phyloP scores from a whole-genome alignment of 345 rosid species.

The Eucalyptus shirleyi region DNA sequence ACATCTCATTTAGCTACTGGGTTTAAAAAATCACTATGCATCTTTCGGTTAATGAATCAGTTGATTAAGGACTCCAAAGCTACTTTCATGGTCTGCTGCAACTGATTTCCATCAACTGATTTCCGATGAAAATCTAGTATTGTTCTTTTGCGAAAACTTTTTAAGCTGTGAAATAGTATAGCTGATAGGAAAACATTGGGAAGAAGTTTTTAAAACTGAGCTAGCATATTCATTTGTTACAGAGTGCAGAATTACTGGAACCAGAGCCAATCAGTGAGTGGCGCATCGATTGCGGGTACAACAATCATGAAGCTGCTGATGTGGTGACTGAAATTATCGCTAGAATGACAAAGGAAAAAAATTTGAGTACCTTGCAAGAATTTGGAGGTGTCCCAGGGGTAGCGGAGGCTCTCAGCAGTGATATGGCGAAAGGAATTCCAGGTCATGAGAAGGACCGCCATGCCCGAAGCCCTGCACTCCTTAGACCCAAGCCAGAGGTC shows the following conservation, averaged over 20 bases:
- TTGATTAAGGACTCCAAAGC: not conserved
- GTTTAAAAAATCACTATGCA: not conserved
- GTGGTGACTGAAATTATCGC: not conserved
- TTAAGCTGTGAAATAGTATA: too few relatives aligned
- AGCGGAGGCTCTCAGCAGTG: not conserved
- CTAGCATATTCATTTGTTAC: too few relatives aligned
- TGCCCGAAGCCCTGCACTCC: not conserved
- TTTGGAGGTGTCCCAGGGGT: not conserved
- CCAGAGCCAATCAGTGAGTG: too few relatives aligned
- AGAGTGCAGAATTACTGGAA: too few relatives aligned
- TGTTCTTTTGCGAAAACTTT: too few relatives aligned
- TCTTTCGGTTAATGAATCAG: too few relatives aligned
- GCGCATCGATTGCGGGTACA: too few relatives aligned
- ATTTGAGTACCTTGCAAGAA: not conserved
- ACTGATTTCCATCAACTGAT: not conserved
- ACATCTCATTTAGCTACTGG: not conserved
- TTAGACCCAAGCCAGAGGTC: fast-evolving
- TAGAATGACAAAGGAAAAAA: not conserved
- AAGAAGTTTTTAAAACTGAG: too few relatives aligned
- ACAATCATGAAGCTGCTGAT: too few relatives aligned
- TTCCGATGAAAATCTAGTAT: too few relatives aligned
- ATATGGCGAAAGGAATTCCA: not conserved
- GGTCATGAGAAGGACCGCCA: not conserved
- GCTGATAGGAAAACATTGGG: too few relatives aligned
- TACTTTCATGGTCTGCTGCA: not conserved